Evolutionary conservation across 108 stramenopile species (phyloP).

Genomic region (Nitzschia sp.): DNA sequence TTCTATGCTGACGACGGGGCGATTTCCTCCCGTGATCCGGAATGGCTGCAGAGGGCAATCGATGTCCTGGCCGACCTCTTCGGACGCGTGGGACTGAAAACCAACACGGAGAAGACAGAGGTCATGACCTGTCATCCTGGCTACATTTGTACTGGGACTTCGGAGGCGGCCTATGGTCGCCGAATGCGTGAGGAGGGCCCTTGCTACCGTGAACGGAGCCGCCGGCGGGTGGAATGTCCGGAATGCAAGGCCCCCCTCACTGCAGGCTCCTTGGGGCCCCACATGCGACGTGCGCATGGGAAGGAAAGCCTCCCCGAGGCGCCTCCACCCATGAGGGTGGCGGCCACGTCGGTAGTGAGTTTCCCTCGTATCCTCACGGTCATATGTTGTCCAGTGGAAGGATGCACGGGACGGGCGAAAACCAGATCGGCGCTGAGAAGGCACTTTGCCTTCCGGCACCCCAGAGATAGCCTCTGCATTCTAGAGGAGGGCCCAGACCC

Average conservation of each 20-base stretch:
- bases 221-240: no score
- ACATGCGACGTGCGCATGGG: neutral
- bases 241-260: neutral
- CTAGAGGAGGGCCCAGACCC: neutral
- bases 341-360: neutral
- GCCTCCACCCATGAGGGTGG: neutral
- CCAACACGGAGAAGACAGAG: no score
- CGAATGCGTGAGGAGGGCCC: no score
- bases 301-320: neutral
- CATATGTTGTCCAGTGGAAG: neutral
- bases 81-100: no score
- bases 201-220: no score
- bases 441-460: neutral
- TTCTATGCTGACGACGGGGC: no score
- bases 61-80: no score
- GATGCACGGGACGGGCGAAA: neutral
- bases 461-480: neutral
- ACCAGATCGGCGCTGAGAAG: neutral
- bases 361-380: neutral
- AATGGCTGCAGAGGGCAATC: no score
- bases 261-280: neutral
- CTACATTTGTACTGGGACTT: no score
- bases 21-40: no score
- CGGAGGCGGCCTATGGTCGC: no score
- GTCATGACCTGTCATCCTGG: no score